Base-by-base conservation (phyloP, 2,329 filamentous ascomycete species). In the Penicillium brasilianum region DNA sequence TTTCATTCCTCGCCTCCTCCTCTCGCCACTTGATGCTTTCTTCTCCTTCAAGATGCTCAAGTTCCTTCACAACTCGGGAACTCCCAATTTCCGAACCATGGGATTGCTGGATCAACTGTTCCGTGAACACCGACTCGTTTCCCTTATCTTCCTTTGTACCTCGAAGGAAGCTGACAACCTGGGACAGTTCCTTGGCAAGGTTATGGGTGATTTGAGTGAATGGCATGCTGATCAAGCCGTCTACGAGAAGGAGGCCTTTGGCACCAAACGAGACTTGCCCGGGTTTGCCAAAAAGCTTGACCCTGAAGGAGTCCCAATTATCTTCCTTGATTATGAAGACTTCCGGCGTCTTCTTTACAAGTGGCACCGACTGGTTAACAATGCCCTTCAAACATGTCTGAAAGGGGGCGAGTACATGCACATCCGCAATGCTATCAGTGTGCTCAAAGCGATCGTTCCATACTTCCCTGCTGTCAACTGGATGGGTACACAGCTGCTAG, bases 321-420 rank as follows among this genome's bases (percentile, higher is more conserved):
- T 83, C 1, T 90, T 93, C 69, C 81, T 97, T 61, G 90, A 93
- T 59, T 95, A 92, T 74, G 91, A 93, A 66, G 88, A 92, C 57
- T 99, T 96, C 81, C 89, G 92, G 53, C 89, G 91, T 68, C 80
- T 96, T 55, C 82, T 97, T 34, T 95, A 90, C 81, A 90, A 91
- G 69, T 98, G 94, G 93, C 96, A 99, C 76, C 88, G 90, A 69
- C 88, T 90, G 65, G 80, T 99, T 46, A 90, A 90, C 69, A 86
- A 82, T 53, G 92, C 94, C 2, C 81, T 99, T 57, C 93, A 93
- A 74, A 85, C 85, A 39, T 97, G 94, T 74, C 83, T 99, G 50
- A 87, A 87, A 18, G 89, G 90, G 30, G 88, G 87, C 34, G 94
- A 98, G 77, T 99, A 95, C 86, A 97, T 97, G 90, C 93, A 97